Base-by-base conservation (phyloP, 495 filamentous ascomycete genomes). In the Penicillium salamii region DNA sequence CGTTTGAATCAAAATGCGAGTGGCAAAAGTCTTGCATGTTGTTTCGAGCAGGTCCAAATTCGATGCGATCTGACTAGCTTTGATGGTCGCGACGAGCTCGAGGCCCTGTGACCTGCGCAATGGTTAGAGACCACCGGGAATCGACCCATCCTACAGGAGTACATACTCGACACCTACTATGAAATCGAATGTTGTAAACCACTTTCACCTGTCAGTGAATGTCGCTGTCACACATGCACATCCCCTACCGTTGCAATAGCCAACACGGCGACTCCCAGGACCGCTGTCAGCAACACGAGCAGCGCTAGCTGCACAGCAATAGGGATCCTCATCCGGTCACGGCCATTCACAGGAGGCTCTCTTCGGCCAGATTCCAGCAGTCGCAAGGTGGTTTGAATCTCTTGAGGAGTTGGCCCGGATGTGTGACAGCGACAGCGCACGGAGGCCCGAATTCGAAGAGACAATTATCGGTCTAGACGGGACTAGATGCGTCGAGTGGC, bases 241-340 rank as follows among this genome's bases (percentile, higher is more conserved):
- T 19, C 3, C 11, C 19, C 42, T 66, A 81, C 85, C 67, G 81
- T 85, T 59, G 85, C 82, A 52, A 86, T 71, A 15, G 81, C 71
- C 18, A 87, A 71, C 19, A 86, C 79, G 28, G 80, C 80, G 32
- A 91, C 77, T 19, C 84, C 78, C 43, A 86, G 67, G 29, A 90
- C 71, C 12, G 87, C 81, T 24, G 85, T 80, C 42, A 89, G 59
- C 35, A 90, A 67, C 57, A 91, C 86, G 34, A 92, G 77, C 65
- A 84, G 76, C 50, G 78, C 88, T 44, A 95, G 75, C 77, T 95
- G 89, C 70, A 88, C 83, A 52, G 88, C 78, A 60, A 95, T 95
- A 18, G 87, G 83, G 65, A 93, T 82, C 61, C 89, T 79, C 87
- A 95, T 91, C 49, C 58, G 60, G 52, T 41, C 54, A 36, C 40